Evolutionary conservation across 768 basidiomycete genomes (phyloP).

Genomic region (Mycena galericulata): DNA sequence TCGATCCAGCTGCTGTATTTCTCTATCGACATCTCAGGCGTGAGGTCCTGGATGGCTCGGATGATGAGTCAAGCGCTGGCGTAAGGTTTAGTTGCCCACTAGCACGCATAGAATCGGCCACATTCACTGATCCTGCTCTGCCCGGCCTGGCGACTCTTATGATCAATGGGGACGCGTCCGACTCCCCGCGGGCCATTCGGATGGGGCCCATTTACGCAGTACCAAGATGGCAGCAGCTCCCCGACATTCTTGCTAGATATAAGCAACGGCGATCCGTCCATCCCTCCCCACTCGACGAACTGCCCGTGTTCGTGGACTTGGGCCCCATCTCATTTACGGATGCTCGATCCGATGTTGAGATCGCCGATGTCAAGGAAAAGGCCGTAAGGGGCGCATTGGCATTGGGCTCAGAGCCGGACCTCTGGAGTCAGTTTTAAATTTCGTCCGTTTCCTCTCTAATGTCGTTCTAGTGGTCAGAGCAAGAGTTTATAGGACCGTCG

Average conservation of each 20-base stretch:
- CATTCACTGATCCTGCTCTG: constrained; percentile 37
- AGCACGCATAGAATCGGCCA: constrained; percentile 46
- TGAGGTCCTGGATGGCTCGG: constrained; percentile 44
- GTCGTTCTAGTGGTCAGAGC: constrained; percentile 49
- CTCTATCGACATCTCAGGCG: constrained; percentile 57
- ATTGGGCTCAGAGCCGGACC: constrained; percentile 43
- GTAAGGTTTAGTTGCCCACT: constrained; percentile 62
- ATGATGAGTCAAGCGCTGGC: constrained; percentile 48
- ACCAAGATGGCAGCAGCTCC: constrained; percentile 44
- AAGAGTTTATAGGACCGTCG: constrained; percentile 48
- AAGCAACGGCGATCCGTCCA: not conserved
- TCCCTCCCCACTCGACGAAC: constrained; percentile 26
- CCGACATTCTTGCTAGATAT: constrained; percentile 22
- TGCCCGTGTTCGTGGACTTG: constrained; percentile 54
- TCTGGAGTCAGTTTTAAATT: constrained; percentile 50
- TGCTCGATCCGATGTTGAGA: constrained; percentile 13
- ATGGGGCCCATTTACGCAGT: constrained; percentile 33
- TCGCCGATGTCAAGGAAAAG: constrained; percentile 42
- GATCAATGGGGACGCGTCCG: not conserved
- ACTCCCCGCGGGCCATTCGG: not conserved
- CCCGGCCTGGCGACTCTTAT: constrained; percentile 44
- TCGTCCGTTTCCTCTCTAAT: not conserved
- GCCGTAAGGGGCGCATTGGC: constrained; percentile 47
- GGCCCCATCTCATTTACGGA: constrained; percentile 54
- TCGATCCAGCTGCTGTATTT: constrained; percentile 55